These are phyloP conservation scores for Flaveria brownii DNA, from an alignment of 129 eudicot genomes.

Conservation along the genomic window DNA sequence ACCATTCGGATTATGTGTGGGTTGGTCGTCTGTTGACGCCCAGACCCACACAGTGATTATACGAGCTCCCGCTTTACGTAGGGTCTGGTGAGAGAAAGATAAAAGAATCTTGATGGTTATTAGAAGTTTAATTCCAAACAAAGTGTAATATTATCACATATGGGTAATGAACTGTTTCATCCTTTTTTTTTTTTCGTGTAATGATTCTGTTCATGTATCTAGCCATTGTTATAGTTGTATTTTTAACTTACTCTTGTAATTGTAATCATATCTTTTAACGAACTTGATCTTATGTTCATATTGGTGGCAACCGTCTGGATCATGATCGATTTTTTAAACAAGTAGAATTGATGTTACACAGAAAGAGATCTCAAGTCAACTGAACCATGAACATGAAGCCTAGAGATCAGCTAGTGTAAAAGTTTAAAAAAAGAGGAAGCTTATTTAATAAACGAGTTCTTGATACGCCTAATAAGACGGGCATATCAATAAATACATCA, in stretches of 20 bases:
- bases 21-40: conserved; percentile 21
- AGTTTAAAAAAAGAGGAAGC: no score
- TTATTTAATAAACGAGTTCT: no score
- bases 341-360: not conserved
- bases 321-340: not conserved
- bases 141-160: not conserved
- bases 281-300: not conserved
- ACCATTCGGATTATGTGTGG: conserved; percentile 57
- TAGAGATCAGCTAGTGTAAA: no score
- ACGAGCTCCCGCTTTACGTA: not conserved
- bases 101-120: not conserved
- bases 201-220: conserved; percentile 28
- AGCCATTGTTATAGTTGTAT: not conserved
- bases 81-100: not conserved
- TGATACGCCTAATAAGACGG: no score
- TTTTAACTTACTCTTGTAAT: not conserved
- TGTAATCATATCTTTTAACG: not conserved
- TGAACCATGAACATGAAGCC: no score
- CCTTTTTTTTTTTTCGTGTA: not conserved
- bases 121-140: not conserved
- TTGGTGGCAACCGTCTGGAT: not conserved
- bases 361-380: no score
- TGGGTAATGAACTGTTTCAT: conserved; percentile 10
- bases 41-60: not conserved
- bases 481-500: no score